These are phyloP conservation scores for Orobanche coerulescens DNA, from an alignment of 257 asterid genomes.

Conservation along the genomic window DNA sequence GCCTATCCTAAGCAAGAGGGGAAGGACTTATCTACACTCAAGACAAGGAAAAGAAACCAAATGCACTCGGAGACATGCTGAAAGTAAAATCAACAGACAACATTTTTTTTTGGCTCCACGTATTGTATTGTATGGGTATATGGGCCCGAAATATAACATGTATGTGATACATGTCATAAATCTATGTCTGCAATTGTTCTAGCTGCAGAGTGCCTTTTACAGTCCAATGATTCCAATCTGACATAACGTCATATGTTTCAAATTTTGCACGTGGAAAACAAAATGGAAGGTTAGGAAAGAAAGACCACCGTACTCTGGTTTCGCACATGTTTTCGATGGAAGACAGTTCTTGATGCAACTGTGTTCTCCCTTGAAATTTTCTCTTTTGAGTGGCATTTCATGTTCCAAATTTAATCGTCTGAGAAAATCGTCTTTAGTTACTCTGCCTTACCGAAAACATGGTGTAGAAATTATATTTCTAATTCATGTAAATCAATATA, in stretches of 20 bases:
- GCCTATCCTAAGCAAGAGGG: neutral
- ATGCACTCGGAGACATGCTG: neutral
- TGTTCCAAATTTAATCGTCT: neutral
- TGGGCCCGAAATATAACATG: neutral
- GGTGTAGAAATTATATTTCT: neutral
- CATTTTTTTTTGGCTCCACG: neutral
- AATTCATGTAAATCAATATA: neutral
- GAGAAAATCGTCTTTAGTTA: conserved; percentile 14
- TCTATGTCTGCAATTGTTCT: neutral
- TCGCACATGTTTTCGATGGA: neutral
- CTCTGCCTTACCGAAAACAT: conserved; percentile 4
- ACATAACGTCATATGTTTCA: neutral
- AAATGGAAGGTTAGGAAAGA: conserved; percentile 7
- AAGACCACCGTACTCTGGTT: neutral
- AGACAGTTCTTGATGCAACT: neutral
- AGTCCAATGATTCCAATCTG: neutral
- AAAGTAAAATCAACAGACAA: neutral
- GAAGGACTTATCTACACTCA: neutral
- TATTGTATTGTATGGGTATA: neutral
- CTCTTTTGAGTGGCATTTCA: conserved; percentile 6
- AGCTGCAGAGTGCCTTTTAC: conserved; percentile 10
- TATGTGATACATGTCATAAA: neutral
- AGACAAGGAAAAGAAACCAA: neutral
- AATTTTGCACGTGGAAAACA: conserved; percentile 4
- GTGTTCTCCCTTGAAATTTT: neutral